Percentiles rank a stretch among this genome's conserved stretches.
Conservation (phyloP, 2,329 filamentous ascomycete genomes). For the Stachybotrys echinatus region DNA sequence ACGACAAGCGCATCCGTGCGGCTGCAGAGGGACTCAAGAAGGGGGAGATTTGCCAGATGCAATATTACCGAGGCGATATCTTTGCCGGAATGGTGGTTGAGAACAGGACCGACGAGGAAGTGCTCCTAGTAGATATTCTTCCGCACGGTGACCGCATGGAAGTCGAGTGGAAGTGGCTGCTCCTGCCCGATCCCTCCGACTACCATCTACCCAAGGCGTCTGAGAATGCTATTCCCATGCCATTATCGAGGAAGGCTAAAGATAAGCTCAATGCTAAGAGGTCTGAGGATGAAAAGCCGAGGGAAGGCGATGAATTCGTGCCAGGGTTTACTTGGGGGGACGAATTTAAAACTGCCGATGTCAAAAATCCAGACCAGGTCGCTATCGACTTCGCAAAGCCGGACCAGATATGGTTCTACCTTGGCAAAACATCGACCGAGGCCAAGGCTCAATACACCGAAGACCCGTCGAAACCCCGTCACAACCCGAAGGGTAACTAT, state of each 20-base stretch:
- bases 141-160: constrained; percentile 75
- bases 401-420: constrained; percentile 82
- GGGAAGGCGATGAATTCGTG: constrained; percentile 62
- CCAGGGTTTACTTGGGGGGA: constrained; percentile 68
- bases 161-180: constrained; percentile 79
- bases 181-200: constrained; percentile 66
- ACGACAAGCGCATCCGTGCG: constrained; percentile 60
- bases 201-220: constrained; percentile 72
- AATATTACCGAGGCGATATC: constrained; percentile 78
- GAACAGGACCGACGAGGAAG: constrained; percentile 71
- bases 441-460: constrained; percentile 88
- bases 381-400: constrained; percentile 68
- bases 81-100: constrained; percentile 86
- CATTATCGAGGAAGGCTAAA: constrained; percentile 55
- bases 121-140: constrained; percentile 73
- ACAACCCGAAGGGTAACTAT: constrained; percentile 68
- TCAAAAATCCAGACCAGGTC: constrained; percentile 53
- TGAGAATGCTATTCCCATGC: constrained; percentile 65
- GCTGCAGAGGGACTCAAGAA: constrained; percentile 63
- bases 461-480: constrained; percentile 52
- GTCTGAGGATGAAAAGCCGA: constrained; percentile 54
- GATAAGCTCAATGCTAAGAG: constrained; percentile 65
- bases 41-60: constrained; percentile 80
- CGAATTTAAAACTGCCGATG: constrained; percentile 67
- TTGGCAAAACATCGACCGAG: constrained; percentile 82